Evolutionary conservation across 2,329 filamentous ascomycete species (phyloP).

Genomic region (Ramularia collo-cygni): DNA sequence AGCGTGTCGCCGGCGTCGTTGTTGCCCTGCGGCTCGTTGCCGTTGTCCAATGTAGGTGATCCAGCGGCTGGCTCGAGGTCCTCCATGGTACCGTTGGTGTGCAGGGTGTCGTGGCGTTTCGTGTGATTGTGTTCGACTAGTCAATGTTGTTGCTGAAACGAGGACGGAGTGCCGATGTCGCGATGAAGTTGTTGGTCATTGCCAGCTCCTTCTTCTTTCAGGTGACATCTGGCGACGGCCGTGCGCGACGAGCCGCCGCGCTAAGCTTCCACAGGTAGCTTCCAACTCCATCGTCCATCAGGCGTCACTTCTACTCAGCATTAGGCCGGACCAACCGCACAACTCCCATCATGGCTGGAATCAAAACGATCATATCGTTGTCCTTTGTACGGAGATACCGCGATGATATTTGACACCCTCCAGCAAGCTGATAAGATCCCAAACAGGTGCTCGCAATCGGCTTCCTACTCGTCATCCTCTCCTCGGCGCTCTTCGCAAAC

Average conservation of each 20-base stretch:
- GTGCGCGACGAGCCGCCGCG: no score
- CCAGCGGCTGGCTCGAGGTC: constrained; percentile 33
- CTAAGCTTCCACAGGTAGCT: no score
- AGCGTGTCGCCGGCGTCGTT: constrained; percentile 41
- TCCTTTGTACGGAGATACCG: constrained; percentile 65
- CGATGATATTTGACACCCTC: neutral
- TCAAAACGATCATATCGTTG: constrained; percentile 98
- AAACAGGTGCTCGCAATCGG: constrained; percentile 82
- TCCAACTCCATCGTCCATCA: no score
- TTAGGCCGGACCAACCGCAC: no score
- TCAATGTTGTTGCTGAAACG: no score
- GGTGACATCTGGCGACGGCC: no score
- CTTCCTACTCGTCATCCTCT: constrained; percentile 97
- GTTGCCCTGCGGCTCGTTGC: constrained; percentile 40
- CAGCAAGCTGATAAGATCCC: constrained; percentile 9
- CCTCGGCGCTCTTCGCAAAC: constrained; percentile 87
- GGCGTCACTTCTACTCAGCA: no score
- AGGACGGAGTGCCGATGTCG: no score
- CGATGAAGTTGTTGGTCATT: no score
- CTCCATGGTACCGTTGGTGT: constrained; percentile 30
- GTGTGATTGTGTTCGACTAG: neutral
- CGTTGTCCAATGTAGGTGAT: constrained; percentile 35
- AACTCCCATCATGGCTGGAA: constrained; percentile 75
- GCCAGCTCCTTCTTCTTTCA: no score
- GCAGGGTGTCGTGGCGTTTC: no score